Conservation (phyloP, 2,329 filamentous ascomycete genomes). For the Cladosporium sp. region DNA sequence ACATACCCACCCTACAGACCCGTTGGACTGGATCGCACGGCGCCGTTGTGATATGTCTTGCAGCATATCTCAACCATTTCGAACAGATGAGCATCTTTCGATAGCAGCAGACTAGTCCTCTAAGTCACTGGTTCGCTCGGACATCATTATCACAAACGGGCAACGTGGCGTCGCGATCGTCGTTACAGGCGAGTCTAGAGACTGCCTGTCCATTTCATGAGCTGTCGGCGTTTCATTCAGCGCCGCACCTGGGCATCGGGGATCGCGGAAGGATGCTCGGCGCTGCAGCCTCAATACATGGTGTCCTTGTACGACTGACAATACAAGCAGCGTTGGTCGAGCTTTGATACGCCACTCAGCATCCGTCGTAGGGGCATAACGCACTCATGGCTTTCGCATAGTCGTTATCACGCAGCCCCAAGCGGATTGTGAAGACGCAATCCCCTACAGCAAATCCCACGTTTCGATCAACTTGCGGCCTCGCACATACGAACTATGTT, state of each 20-base stretch:
- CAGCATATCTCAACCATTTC: background rate
- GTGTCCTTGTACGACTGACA: background rate
- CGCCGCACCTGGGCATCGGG: background rate
- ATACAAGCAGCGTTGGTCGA: background rate
- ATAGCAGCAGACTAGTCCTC: background rate
- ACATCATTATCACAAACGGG: background rate
- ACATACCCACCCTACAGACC: background rate
- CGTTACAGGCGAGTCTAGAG: background rate
- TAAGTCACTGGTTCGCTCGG: background rate
- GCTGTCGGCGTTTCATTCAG: background rate
- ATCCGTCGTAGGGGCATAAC: background rate
- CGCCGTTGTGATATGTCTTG: slow-evolving; percentile 2
- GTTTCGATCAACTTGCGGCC: slow-evolving; percentile 4
- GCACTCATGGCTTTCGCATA: background rate
- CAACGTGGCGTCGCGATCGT: background rate
- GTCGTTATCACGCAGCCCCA: background rate
- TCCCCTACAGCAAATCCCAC: background rate
- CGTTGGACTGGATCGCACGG: background rate
- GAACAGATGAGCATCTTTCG: background rate
- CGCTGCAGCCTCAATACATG: slow-evolving; percentile 5
- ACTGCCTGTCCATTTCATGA: background rate
- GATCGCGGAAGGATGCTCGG: background rate
- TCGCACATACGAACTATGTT: background rate
- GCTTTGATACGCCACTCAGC: background rate
- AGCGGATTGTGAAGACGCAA: background rate